Conservation (phyloP, 768 basidiomycete species). For the Pholiota microspora region DNA sequence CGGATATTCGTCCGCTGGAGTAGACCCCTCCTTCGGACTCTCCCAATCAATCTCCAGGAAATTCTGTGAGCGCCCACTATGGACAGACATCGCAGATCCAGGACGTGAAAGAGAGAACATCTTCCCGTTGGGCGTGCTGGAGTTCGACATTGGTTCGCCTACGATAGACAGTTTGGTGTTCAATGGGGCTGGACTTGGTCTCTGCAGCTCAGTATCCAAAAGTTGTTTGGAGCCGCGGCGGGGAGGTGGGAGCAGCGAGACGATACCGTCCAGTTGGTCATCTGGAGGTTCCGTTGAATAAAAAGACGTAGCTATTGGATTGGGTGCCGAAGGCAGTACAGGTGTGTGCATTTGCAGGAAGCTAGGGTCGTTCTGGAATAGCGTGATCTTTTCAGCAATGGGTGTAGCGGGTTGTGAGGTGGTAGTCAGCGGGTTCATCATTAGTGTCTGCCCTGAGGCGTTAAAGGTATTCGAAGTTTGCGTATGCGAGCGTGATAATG, state of each 20-base stretch:
- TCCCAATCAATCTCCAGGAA: constrained; percentile 16
- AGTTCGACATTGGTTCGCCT: constrained; percentile 2
- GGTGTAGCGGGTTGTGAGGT: constrained; percentile 43
- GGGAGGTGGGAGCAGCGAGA: constrained; percentile 60
- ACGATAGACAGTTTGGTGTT: constrained; percentile 9
- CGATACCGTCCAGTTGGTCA: constrained; percentile 27
- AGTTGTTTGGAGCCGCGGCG: constrained; percentile 56
- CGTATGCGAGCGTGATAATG: constrained; percentile 20
- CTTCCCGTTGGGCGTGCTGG: constrained; percentile 10
- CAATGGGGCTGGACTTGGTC: not conserved
- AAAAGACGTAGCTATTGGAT: constrained; percentile 24
- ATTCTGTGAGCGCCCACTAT: constrained; percentile 10
- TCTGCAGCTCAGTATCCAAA: constrained; percentile 28
- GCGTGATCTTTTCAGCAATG: constrained; percentile 64
- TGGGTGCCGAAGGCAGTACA: constrained; percentile 34
- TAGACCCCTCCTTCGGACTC: constrained; percentile 11
- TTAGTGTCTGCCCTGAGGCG: not conserved
- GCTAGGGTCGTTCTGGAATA: constrained; percentile 50
- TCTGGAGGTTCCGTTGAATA: constrained; percentile 8
- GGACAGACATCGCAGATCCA: constrained; percentile 49
- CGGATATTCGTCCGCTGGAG: constrained; percentile 12
- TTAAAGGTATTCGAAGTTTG: constrained; percentile 15
- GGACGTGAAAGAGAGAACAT: constrained; percentile 43
- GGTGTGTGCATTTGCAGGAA: constrained; percentile 59
- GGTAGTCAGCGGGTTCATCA: constrained; percentile 16